phyloP scores from a whole-genome alignment of 164 flowering plant genomes.

The Sextonia rubra region DNA sequence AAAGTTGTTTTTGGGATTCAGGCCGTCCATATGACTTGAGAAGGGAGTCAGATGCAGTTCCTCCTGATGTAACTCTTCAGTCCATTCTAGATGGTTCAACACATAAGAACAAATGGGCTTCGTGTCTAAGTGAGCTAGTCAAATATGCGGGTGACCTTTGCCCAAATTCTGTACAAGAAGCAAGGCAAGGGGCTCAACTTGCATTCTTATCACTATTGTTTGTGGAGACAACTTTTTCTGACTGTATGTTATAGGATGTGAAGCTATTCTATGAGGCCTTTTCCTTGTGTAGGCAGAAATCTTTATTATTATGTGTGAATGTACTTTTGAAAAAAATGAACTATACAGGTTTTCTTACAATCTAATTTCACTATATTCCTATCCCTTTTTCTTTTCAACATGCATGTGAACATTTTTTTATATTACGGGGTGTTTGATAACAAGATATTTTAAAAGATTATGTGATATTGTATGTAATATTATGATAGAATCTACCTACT shows the following conservation, averaged over 20 bases:
- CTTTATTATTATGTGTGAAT: background rate
- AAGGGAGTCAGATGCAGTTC: conserved; percentile 83
- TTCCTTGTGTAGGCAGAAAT: background rate
- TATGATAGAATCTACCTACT: no score
- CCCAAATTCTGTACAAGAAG: conserved; percentile 85
- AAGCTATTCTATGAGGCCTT: background rate
- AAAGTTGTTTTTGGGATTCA: conserved; percentile 95
- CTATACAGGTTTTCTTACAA: background rate
- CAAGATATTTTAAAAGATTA: no score
- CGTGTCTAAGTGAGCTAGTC: conserved; percentile 93
- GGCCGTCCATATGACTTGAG: conserved; percentile 88
- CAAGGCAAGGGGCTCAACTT: conserved; percentile 59
- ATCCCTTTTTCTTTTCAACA: background rate
- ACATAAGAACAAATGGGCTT: conserved; percentile 94
- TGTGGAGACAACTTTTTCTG: background rate
- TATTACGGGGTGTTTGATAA: no score
- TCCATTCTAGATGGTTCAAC: conserved; percentile 83
- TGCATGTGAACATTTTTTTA: no score
- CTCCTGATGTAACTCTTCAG: conserved; percentile 86
- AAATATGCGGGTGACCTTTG: conserved; percentile 93
- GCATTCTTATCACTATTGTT: conserved; percentile 3
- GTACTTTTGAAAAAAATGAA: no score
- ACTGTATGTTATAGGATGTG: background rate
- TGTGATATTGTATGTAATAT: no score
- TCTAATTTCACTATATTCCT: background rate